Evolutionary conservation across 805 yeast species (phyloP), one percentile per base, ranked within the genome.

Genomic region (Candida alai): DNA sequence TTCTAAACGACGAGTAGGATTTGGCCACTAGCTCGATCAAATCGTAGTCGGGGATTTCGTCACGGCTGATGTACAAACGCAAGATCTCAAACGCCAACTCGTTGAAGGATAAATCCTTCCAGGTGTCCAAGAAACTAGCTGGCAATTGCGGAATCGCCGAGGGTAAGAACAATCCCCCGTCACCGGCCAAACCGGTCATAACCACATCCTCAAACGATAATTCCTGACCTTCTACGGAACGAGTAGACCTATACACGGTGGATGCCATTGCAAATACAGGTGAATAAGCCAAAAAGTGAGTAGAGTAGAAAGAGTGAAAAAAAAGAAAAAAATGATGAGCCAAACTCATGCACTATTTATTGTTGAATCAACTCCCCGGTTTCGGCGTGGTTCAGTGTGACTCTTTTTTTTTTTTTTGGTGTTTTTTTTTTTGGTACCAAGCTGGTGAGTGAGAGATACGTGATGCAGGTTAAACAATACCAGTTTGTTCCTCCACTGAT

Each of bases 111-210:
- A 84, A 66, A 39, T 80, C 72, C 35, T 74, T 64, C 97, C 97
- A 90, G 42, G 68, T 62, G 24, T 64, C 52, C 35, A 81, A 60
- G 43, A 83, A 73, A 39, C 73, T 74, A 9, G 65, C 54, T 5
- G 80, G 68, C 19, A 84, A 70, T 42, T 70, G 58, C 37, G 97
- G 96, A 47, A 89, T 84, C 30, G 57, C 68, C 11, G 93, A 74
- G 29, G 98, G 99, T 36, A 93, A 72, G 60, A 86, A 93, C 25
- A 93, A 74, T 25, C 99, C 99, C 46, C 98, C 98, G 57, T 94
- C 99, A 30, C 84, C 78, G 35, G 97, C 97, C 52, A 93, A 72
- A 34, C 99, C 99, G 37, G 84, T 83, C 60, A 84, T 79, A 38
- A 85, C 83, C 14, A 83, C 90, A 34, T 79, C 88, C 58, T 85